These are phyloP conservation scores for Colletotrichum euphorbiae DNA, from an alignment of 2,329 filamentous ascomycete species.

Conservation along the genomic window DNA sequence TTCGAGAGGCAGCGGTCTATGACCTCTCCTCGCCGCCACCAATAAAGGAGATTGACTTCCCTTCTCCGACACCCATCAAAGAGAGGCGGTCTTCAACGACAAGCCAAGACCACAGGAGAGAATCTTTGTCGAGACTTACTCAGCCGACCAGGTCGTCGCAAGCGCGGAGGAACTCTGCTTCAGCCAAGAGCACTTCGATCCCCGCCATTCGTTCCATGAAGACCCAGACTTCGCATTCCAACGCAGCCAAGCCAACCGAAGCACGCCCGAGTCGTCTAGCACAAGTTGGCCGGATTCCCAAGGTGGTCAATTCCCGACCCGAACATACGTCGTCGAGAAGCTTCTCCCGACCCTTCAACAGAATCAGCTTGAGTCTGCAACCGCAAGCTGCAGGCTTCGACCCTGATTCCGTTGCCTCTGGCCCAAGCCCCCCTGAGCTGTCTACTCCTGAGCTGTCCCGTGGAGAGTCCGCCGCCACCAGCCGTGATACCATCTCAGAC, in stretches of 20 bases:
- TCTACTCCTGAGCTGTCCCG: conserved; percentile 54
- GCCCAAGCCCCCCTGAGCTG: conserved; percentile 57
- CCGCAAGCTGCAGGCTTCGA: conserved; percentile 45
- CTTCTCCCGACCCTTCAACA: conserved; percentile 85
- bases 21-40: conserved; percentile 35
- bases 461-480: conserved; percentile 51
- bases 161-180: conserved; percentile 30
- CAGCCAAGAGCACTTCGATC: conserved; percentile 30
- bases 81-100: conserved; percentile 33
- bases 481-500: conserved; percentile 47
- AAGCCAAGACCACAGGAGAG: conserved; percentile 29
- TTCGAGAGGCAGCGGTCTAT: conserved; percentile 61
- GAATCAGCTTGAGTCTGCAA: conserved; percentile 59
- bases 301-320: conserved; percentile 77
- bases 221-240: conserved; percentile 25
- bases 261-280: conserved; percentile 73
- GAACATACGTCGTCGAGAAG: conserved; percentile 79
- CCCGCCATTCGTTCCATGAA: conserved; percentile 37
- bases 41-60: background rate
- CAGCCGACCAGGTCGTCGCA: conserved; percentile 38
- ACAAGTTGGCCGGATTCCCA: conserved; percentile 88
- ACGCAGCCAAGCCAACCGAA: conserved; percentile 26
- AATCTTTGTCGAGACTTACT: conserved; percentile 26
- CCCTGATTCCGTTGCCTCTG: conserved; percentile 54
- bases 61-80: background rate